A percentile compares a stretch with the other conserved stretches of the same genome.
Evolutionary conservation across 257 asterid species (phyloP).

Genomic region (Solanum piurae): DNA sequence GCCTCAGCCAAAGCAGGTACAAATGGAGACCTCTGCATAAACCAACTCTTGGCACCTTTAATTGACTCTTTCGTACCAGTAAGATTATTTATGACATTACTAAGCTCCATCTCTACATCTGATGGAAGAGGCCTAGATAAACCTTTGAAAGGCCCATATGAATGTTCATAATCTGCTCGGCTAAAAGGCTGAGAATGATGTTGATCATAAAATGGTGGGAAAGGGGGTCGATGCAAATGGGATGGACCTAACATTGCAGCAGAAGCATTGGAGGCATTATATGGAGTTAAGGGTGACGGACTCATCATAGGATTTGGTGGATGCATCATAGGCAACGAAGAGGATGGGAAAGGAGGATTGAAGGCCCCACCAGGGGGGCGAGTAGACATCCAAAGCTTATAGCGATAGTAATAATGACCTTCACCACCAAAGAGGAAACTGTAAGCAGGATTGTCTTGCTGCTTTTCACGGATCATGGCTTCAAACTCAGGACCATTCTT

Average conservation of each 20-base stretch:
- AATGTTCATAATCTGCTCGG: slow-evolving; percentile 67
- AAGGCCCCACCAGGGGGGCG: slow-evolving; percentile 53
- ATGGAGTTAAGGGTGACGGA: slow-evolving; percentile 48
- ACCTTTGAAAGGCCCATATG: slow-evolving; percentile 55
- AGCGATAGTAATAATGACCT: slow-evolving; percentile 81
- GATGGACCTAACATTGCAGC: slow-evolving; percentile 31
- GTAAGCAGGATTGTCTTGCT: slow-evolving; percentile 89
- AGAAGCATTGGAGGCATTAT: slow-evolving; percentile 28
- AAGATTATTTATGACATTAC: slow-evolving; percentile 69
- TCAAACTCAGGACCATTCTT: slow-evolving; percentile 97
- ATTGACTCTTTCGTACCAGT: slow-evolving; percentile 96
- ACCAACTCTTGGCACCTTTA: slow-evolving; percentile 96
- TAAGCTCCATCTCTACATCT: slow-evolving; percentile 86
- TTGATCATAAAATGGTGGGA: slow-evolving; percentile 61
- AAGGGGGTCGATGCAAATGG: slow-evolving; percentile 65
- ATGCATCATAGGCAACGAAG: slow-evolving; percentile 63
- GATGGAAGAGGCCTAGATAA: slow-evolving; percentile 81
- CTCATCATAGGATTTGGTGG: slow-evolving; percentile 82
- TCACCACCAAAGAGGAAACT: slow-evolving; percentile 94
- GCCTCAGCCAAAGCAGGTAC: slow-evolving; percentile 79
- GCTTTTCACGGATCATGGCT: slow-evolving; percentile 92
- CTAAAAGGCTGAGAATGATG: slow-evolving; percentile 58
- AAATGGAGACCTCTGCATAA: slow-evolving; percentile 91
- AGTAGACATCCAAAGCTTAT: slow-evolving; percentile 73
- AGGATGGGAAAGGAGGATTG: slow-evolving; percentile 52